Conservation (phyloP, 2,329 filamentous ascomycete genomes). For the Lachnum nothofagi region DNA sequence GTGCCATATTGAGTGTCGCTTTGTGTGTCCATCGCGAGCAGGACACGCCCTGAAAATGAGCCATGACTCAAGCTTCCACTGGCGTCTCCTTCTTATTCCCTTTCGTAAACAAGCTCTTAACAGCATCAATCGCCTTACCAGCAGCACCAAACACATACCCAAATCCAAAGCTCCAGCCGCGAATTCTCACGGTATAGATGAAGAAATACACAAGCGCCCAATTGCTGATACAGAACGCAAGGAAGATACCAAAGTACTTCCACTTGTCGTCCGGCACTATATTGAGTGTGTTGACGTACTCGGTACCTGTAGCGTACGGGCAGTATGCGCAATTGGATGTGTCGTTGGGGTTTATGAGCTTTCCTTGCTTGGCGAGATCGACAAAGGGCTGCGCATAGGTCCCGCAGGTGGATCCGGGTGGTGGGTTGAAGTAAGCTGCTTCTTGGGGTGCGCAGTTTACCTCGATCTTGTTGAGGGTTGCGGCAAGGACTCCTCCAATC, state of each 20-base stretch:
- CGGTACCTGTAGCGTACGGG: slow-evolving; percentile 53
- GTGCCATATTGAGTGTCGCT: too few species aligned
- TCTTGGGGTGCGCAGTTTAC: slow-evolving; percentile 50
- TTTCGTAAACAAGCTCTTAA: slow-evolving; percentile 31
- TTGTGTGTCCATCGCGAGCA: too few species aligned
- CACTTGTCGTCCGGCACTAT: slow-evolving; percentile 57
- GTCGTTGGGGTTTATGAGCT: slow-evolving; percentile 57
- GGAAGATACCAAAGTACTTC: slow-evolving; percentile 67
- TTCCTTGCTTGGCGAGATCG: slow-evolving; percentile 44
- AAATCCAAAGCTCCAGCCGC: slow-evolving; percentile 66
- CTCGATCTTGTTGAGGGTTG: slow-evolving; percentile 49
- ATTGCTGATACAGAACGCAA: slow-evolving; percentile 65
- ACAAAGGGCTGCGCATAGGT: slow-evolving; percentile 61
- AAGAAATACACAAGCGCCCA: slow-evolving; percentile 73
- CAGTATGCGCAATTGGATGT: slow-evolving; percentile 64
- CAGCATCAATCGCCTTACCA: slow-evolving; percentile 37
- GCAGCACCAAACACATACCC: slow-evolving; percentile 48
- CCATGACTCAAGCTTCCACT: neutral
- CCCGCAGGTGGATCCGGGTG: slow-evolving; percentile 57
- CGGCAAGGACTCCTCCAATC: slow-evolving; percentile 64
- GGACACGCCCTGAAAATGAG: too few species aligned
- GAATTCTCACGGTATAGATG: slow-evolving; percentile 66
- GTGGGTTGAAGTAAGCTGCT: slow-evolving; percentile 59
- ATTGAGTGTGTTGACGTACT: slow-evolving; percentile 59
- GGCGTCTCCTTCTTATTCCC: slow-evolving; percentile 8